Base-by-base conservation (phyloP, 805 yeast species). In the Candida incommunis region DNA sequence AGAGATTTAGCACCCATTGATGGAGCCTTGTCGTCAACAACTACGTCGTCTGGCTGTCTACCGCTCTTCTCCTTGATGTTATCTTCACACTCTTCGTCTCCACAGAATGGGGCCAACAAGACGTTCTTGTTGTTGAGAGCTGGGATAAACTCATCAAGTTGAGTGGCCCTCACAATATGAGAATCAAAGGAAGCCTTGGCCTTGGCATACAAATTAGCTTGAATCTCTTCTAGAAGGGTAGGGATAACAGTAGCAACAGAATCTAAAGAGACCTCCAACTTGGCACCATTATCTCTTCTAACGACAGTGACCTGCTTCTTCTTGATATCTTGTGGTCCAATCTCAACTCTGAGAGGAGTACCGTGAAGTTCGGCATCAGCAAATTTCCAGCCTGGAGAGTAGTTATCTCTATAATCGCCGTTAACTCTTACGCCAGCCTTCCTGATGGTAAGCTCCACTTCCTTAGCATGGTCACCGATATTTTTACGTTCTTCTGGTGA, bases 1-100 rank as follows among this genome's bases (percentile, higher is more conserved):
- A 92, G 74, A 20, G 95, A 82, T 72, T 92, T 92, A 54, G 99
- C 99, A 61, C 99, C 99, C 99, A 92, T 92, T 44, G 94, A 79
- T 62, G 99, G 99, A 22, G 98, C 86, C 65, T 84, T 82, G 60
- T 92, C 97, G 62, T 92, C 99, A 54, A 78, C 85, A 23, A 69
- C 78, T 53, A 83, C 94, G 51, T 82, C 90, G 54, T 86, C 82
- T 60, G 80, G 76, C 65, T 73, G 79, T 40, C 77, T 72, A 40
- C 94, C 86, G 16, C 84, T 77, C 41, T 85, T 71, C 42, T 88
- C 95, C 74, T 94, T 92, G 67, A 92, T 94, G 55, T 83, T 90
- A 55, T 92, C 98, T 68, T 92, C 99, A 75, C 98, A 92, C 54
- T 79, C 95, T 54, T 73, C 74, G 48, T 67, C 82, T 54, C 96